Percentiles rank a stretch among this genome's conserved stretches.
Evolutionary conservation across 106 monocot species (phyloP).

Genomic region (Acorus gramineus): DNA sequence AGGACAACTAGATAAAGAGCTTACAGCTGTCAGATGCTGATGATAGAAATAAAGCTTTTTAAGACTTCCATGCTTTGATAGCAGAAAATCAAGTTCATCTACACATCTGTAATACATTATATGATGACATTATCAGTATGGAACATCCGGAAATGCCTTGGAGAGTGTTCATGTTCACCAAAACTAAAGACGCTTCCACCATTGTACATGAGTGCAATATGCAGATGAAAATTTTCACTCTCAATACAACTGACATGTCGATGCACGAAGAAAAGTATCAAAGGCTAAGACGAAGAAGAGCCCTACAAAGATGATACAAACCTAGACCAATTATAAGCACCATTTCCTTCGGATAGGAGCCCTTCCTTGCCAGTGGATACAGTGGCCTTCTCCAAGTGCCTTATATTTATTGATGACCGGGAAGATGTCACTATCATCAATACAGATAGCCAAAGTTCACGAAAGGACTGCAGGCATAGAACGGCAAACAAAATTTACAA

Average conservation of each 20-base stretch:
- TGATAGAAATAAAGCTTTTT: conserved; percentile 92
- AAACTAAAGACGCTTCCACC: too few relatives aligned
- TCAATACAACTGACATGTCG: neutral
- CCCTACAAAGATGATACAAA: neutral
- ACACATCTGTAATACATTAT: conserved; percentile 53
- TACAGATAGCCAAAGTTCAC: conserved; percentile 84
- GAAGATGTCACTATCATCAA: conserved; percentile 97
- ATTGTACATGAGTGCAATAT: neutral
- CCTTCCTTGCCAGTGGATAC: conserved; percentile 98
- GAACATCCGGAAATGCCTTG: neutral
- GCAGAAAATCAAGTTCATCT: conserved; percentile 81
- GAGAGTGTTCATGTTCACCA: too few relatives aligned
- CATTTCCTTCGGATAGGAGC: conserved; percentile 87
- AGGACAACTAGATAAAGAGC: neutral
- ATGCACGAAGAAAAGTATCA: too few relatives aligned
- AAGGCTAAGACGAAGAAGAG: too few relatives aligned
- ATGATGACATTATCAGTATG: too few relatives aligned
- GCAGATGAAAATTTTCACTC: neutral
- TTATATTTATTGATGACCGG: conserved; percentile 89
- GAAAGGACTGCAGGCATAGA: conserved; percentile 47
- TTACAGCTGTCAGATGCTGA: conserved; percentile 87
- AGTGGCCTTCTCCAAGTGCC: conserved; percentile 96
- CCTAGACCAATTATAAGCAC: conserved; percentile 98
- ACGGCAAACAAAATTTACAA: too few relatives aligned
- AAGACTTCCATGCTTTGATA: conserved; percentile 88